phyloP scores from a whole-genome alignment of 1,139 yeast species.

The Debaryomycetaceae sp. region DNA sequence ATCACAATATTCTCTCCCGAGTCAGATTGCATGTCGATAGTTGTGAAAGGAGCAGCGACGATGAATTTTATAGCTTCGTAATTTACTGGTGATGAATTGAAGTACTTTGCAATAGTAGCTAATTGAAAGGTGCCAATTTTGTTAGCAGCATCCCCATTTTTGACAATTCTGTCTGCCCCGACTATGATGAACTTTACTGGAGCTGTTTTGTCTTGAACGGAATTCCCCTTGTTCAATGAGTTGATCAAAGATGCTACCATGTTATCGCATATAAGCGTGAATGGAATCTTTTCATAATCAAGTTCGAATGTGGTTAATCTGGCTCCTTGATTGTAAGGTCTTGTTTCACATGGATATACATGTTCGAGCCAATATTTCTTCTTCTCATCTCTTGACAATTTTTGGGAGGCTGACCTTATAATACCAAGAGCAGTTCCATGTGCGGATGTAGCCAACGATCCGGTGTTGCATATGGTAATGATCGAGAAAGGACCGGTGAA shows the following conservation, averaged over 20 bases:
- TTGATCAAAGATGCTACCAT: constrained; percentile 79
- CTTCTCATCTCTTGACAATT: constrained; percentile 26
- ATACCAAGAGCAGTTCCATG: constrained; percentile 96
- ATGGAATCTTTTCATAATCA: constrained; percentile 79
- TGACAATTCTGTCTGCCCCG: constrained; percentile 97
- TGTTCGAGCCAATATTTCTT: constrained; percentile 51
- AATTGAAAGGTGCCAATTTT: constrained; percentile 95
- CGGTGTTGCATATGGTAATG: constrained; percentile 82
- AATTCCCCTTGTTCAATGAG: constrained; percentile 19
- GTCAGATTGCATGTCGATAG: constrained; percentile 67
- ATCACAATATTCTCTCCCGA: constrained; percentile 75
- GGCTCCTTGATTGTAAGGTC: constrained; percentile 97
- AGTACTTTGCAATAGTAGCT: constrained; percentile 57
- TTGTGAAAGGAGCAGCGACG: constrained; percentile 93
- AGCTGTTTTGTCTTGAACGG: constrained; percentile 26
- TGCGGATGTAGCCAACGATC: constrained; percentile 94
- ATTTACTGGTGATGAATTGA: constrained; percentile 39
- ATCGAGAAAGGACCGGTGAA: constrained; percentile 72
- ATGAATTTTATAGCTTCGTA: constrained; percentile 65
- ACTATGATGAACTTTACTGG: constrained; percentile 85
- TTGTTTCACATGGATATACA: constrained; percentile 86
- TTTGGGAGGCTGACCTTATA: constrained; percentile 63
- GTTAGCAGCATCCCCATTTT: constrained; percentile 93
- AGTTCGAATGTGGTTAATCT: constrained; percentile 89
- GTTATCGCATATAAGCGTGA: constrained; percentile 84